These are phyloP conservation scores for Osmanthus fragrans DNA, from an alignment of 257 asterid species.

Conservation along the genomic window DNA sequence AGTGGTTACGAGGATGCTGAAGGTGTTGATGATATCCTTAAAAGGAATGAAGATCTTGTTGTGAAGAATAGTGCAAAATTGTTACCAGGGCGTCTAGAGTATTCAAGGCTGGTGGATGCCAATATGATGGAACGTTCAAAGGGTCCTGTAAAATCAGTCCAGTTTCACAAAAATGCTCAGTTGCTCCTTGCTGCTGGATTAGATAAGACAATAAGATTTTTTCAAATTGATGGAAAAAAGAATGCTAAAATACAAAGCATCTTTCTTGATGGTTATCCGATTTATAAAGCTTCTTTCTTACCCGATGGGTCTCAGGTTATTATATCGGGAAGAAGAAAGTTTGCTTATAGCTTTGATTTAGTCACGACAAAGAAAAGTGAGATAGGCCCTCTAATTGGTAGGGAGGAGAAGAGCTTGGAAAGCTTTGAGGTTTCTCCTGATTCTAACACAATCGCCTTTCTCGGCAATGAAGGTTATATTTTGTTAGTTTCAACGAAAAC, in stretches of 20 bases:
- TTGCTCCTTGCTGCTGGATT: slow-evolving; percentile 88
- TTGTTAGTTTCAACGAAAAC: slow-evolving; percentile 79
- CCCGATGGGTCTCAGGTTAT: slow-evolving; percentile 91
- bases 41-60: slow-evolving; percentile 67
- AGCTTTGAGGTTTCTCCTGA: slow-evolving; percentile 93
- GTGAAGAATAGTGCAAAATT: slow-evolving; percentile 51
- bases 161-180: slow-evolving; percentile 86
- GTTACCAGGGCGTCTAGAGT: slow-evolving; percentile 75
- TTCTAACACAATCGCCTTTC: slow-evolving; percentile 75
- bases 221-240: slow-evolving; percentile 86
- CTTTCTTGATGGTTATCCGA: slow-evolving; percentile 80
- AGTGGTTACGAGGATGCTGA: slow-evolving; percentile 36
- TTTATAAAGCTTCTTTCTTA: slow-evolving; percentile 75
- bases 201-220: slow-evolving; percentile 71
- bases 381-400: slow-evolving; percentile 77
- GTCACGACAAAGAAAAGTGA: slow-evolving; percentile 70
- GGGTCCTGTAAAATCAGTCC: slow-evolving; percentile 69
- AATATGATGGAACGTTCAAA: slow-evolving; percentile 62
- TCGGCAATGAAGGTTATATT: slow-evolving; percentile 87
- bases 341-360: slow-evolving; percentile 75
- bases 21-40: slow-evolving; percentile 53
- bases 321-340: slow-evolving; percentile 81
- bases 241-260: slow-evolving; percentile 76
- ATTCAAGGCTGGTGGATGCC: slow-evolving; percentile 77
- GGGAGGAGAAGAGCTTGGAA: slow-evolving; percentile 97